Base-by-base conservation (phyloP, 2,329 filamentous ascomycete species). In the Fusarium sterilihyphosum region DNA sequence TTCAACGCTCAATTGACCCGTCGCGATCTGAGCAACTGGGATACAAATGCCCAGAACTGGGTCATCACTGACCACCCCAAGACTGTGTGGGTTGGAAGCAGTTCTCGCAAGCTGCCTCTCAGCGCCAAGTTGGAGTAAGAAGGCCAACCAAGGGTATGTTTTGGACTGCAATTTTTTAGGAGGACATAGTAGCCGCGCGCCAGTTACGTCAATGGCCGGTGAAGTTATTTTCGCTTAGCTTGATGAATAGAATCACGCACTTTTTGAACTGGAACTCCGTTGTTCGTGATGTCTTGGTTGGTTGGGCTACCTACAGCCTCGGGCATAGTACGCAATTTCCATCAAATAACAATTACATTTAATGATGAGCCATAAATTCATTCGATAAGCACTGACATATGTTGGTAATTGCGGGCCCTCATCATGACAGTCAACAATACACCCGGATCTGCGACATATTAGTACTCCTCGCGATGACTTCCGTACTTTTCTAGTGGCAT, bases 1-100 rank as follows among this genome's bases (percentile, higher is more conserved):
- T 97, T 96, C 85, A 86, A 82, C 2, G 91, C 90, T 1, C 88
- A 91, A 22, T 83, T 98, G 63, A 95, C 91, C 11, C 89, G 95
- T 44, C 91, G 94, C 65, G 96, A 98, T 79, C 76, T 98, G 64
- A 94, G 92, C 81, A 96, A 95, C 85, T 98, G 96, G 95, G 94
- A 98, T 76, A 85, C 89, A 2, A 86, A 80, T 3, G 81, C 84
- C n/a, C 95, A 98, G 86, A 92, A 98, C 85, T 98, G 96, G 95
- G 89, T 94, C 52, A 77, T 90, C n/a, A 86, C 84, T 14, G 76
- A 83, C 24, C 78, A 83, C 53, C 78, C 85, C 65, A 91, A 91
- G 85, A 89, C 81, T 62, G 85, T 89, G 18, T 88, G 81, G 70
- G 87, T 91, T 13, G 89, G 89, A 6, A 83, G 85, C 74, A 89